These are phyloP conservation scores for Angophora floribunda DNA, from an alignment of 345 rosid species.

Conservation along the genomic window DNA sequence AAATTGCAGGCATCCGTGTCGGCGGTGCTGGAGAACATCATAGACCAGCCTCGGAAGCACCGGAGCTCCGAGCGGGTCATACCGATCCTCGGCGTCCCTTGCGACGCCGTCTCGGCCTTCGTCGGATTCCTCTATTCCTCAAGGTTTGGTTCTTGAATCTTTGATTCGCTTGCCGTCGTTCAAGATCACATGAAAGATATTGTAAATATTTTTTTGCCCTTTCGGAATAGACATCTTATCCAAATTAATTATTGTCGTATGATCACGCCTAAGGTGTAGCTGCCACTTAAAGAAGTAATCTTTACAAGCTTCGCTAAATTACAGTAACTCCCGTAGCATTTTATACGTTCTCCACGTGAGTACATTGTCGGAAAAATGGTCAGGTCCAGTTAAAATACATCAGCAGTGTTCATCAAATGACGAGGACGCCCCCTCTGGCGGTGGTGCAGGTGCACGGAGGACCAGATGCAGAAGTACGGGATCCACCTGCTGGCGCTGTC, in stretches of 20 bases:
- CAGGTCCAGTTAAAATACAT: background rate
- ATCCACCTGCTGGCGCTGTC: constrained; percentile 74
- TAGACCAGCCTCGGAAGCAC: constrained; percentile 27
- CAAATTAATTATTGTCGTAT: background rate
- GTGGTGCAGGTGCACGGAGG: constrained; percentile 46
- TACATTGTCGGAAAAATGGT: background rate
- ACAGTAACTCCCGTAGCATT: background rate
- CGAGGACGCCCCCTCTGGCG: background rate
- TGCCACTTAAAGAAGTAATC: background rate
- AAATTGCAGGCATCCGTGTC: constrained; percentile 22
- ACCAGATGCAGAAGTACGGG: constrained; percentile 64
- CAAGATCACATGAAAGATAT: background rate
- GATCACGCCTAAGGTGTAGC: background rate
- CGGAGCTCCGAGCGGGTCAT: constrained; percentile 24
- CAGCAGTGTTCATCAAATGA: background rate
- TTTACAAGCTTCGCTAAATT: background rate
- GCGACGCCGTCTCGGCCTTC: constrained; percentile 30
- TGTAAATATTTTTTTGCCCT: background rate
- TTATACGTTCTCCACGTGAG: background rate
- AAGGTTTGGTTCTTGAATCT: constrained; percentile 9
- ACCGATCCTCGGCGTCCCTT: constrained; percentile 32
- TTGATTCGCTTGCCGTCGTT: background rate
- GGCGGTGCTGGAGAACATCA: constrained; percentile 25
- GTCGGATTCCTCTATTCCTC: constrained; percentile 27
- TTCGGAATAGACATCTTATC: background rate